phyloP scores from a whole-genome alignment of 208 protist species.

The Trypanosomatidae sp. region DNA sequence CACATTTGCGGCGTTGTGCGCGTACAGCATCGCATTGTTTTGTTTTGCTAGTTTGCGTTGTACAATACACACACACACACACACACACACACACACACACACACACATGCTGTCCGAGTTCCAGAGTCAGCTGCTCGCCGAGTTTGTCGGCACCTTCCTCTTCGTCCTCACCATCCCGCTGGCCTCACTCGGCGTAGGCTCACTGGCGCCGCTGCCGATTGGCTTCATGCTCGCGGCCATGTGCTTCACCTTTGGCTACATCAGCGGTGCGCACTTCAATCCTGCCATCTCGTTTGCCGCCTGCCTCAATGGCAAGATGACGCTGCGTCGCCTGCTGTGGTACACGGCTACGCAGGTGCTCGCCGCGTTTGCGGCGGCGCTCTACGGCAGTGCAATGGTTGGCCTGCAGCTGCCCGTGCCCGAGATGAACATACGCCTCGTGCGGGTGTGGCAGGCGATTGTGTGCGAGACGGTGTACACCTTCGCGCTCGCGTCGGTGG shows the following conservation, averaged over 20 bases:
- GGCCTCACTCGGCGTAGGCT: slow-evolving; percentile 45
- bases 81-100: too few species aligned
- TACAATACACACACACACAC: too few species aligned
- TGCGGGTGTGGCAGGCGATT: slow-evolving; percentile 47
- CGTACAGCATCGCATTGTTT: too few species aligned
- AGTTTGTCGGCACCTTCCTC: slow-evolving; percentile 81
- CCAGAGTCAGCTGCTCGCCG: slow-evolving; percentile 48
- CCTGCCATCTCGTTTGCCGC: slow-evolving; percentile 84
- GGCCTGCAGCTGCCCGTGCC: slow-evolving; percentile 55
- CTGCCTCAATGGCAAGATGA: slow-evolving; percentile 72
- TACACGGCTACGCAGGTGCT: slow-evolving; percentile 70
- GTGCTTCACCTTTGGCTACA: slow-evolving; percentile 87
- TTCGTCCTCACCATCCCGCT: slow-evolving; percentile 70
- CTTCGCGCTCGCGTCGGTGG: slow-evolving; percentile 63
- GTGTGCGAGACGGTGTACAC: slow-evolving; percentile 73
- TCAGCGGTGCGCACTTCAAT: slow-evolving; percentile 90
- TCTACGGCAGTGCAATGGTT: slow-evolving; percentile 68
- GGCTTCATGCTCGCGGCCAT: slow-evolving; percentile 82
- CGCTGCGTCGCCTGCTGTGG: slow-evolving; percentile 26
- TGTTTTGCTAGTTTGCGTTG: too few species aligned
- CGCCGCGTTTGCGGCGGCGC: slow-evolving; percentile 50
- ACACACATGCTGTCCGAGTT: slow-evolving; percentile 42
- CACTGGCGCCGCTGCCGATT: slow-evolving; percentile 63
- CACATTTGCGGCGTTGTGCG: too few species aligned
- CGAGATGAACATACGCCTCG: slow-evolving; percentile 12